Evolutionary conservation across 106 monocot genomes (phyloP).

Genomic region (Triglochin maritima): DNA sequence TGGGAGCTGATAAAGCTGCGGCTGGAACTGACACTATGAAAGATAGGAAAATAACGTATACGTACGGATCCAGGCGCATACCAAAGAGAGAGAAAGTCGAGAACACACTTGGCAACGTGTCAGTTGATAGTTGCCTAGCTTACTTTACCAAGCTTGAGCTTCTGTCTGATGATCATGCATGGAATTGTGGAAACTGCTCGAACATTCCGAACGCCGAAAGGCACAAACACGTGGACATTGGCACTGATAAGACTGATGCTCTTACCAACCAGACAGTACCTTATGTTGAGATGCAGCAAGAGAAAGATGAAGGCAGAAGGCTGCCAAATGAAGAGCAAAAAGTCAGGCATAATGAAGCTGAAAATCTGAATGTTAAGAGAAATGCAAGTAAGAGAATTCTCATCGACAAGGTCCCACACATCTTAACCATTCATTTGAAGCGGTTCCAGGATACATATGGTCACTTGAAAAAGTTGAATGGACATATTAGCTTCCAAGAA

Average conservation of each 20-base stretch:
- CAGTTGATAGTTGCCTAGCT: conserved; percentile 63
- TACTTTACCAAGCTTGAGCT: conserved; percentile 79
- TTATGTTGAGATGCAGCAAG: too few species aligned
- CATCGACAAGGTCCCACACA: conserved; percentile 40
- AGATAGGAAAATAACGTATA: conserved; percentile 37
- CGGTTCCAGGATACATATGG: conserved; percentile 83
- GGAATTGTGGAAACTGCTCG: conserved; percentile 84
- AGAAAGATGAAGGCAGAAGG: conserved; percentile 8
- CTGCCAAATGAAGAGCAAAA: conserved; percentile 1
- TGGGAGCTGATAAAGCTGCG: conserved; percentile 34
- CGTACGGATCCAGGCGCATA: conserved; percentile 29
- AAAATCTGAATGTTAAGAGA: conserved; percentile 41
- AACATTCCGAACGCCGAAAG: conserved; percentile 15
- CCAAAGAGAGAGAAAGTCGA: conserved; percentile 59
- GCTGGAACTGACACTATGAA: conserved; percentile 23
- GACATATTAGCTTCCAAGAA: conserved; percentile 71
- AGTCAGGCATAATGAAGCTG: conserved; percentile 13
- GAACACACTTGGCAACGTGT: conserved; percentile 47
- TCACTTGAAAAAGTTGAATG: conserved; percentile 65
- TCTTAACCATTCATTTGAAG: conserved; percentile 82
- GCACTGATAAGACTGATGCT: conserved; percentile 2
- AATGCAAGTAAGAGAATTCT: conserved; percentile 72
- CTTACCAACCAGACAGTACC: too few species aligned
- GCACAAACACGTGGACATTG: conserved; percentile 5
- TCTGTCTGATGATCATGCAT: conserved; percentile 72